Evolutionary conservation across 768 basidiomycete genomes (phyloP), one percentile per base, ranked within the genome.

Genomic region (Rhodotorula sphaerocarpa): DNA sequence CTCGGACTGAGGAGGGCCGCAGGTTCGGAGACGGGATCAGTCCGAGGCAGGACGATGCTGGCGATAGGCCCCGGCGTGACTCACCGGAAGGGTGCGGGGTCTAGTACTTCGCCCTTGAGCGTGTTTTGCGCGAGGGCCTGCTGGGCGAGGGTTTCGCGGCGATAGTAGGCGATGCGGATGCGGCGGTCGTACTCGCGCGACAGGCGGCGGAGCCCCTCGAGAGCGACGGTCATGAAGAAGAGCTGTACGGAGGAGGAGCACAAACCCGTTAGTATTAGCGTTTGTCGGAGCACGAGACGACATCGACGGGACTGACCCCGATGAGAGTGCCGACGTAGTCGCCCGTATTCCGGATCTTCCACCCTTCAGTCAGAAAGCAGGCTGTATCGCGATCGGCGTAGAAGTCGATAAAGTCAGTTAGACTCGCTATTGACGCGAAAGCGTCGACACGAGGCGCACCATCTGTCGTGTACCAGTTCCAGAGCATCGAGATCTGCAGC

Each of bases 141-240:
- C 12, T 59, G 34, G 14, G 53, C 59, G 6, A 50, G 44, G 42
- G 34, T 30, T 30, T 63, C 60, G 10, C 51, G 54, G 39, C 36
- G 39, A 33, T 59, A 61, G 69, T 61, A 70, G 0, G 64, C 58
- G 9, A 58, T 41, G 18, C 70, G 57, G 45, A 76, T 59, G 21
- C 63, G 41, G n/a, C 73, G 50, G 62, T 77, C 76, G 61, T 75
- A 76, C 51, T 75, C 74, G 50, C 76, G 70, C 7, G 70, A 71
- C 16, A 73, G 36, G 25, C 75, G 59, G 44, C 75, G 70, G 14
- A 75, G 62, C 28, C 57, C 70, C 60, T 77, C 76, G 55, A 75
- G 72, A 0, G 70, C 66, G 56, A 77, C 71, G 45, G 71, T 72
- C 16, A 76, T 63, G 58, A 73, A 61, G 71, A 76, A 75, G 65